A percentile compares a stretch with the other conserved stretches of the same genome.
These are phyloP conservation scores for Rhododendron ovatum DNA, from an alignment of 148 eudicot genomes.

Conservation along the genomic window DNA sequence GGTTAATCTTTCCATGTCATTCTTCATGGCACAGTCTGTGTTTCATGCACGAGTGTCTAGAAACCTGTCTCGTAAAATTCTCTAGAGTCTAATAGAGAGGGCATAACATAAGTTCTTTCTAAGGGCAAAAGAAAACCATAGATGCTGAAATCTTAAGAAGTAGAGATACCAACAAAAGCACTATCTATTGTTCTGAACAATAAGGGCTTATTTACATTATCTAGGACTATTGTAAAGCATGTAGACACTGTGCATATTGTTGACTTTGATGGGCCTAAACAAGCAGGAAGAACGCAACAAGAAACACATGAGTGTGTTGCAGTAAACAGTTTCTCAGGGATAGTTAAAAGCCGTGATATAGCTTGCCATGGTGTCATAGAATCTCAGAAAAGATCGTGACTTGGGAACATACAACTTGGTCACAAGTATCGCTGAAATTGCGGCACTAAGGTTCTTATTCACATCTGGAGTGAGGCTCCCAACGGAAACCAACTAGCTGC, in stretches of 20 bases:
- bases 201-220: conserved; percentile 48
- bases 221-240: conserved; percentile 93
- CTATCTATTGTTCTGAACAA: conserved; percentile 15
- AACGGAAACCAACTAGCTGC: conserved; percentile 87
- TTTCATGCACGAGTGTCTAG: neutral
- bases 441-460: conserved; percentile 97
- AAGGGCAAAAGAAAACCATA: neutral
- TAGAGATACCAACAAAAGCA: neutral
- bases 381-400: conserved; percentile 71
- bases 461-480: conserved; percentile 73
- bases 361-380: conserved; percentile 83
- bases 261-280: conserved; percentile 72
- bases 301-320: conserved; percentile 17
- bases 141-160: neutral
- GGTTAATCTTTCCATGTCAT: neutral
- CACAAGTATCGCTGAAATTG: conserved; percentile 64
- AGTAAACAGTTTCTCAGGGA: neutral
- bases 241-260: conserved; percentile 76
- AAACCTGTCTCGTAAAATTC: neutral
- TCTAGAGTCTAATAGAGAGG: neutral
- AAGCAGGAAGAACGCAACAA: conserved; percentile 50
- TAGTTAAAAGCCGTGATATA: neutral
- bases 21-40: neutral
- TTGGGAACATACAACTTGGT: conserved; percentile 75
- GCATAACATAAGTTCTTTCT: no score